Percentiles rank a stretch among this genome's conserved stretches.
Evolutionary conservation across 2,329 filamentous ascomycete species (phyloP).

Genomic region (Chaetothyriales sp.): DNA sequence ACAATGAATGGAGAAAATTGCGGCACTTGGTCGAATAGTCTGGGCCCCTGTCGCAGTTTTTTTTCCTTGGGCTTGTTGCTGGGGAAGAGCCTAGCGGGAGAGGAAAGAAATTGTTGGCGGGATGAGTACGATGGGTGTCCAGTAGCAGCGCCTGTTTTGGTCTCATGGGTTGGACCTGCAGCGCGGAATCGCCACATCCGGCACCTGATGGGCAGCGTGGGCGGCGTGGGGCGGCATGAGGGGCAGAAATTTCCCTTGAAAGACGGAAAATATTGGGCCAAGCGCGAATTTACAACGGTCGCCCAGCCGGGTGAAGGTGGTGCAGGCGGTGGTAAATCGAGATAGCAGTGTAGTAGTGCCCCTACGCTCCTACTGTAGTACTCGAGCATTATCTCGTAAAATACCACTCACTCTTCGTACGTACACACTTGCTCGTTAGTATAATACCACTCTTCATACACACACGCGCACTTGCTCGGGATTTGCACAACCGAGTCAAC

Average conservation of each 20-base stretch:
- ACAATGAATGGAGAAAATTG: not conserved
- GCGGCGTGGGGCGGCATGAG: not conserved
- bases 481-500: not conserved
- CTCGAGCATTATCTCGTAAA: no score
- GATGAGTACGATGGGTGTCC: not conserved
- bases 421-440: no score
- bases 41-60: not conserved
- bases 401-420: not conserved
- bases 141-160: not conserved
- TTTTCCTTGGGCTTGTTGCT: not conserved
- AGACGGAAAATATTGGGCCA: not conserved
- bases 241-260: not conserved
- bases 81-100: not conserved
- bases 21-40: not conserved
- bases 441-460: no score
- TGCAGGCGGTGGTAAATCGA: not conserved
- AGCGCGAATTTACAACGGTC: not conserved
- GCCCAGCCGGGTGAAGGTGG: no score
- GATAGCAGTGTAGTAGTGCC: not conserved
- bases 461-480: not conserved
- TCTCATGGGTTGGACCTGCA: not conserved
- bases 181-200: not conserved
- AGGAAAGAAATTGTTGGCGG: not conserved
- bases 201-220: not conserved
- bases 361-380: no score